Evolutionary conservation across 495 filamentous ascomycete genomes (phyloP).

Genomic region (Pyrenula massariospora): DNA sequence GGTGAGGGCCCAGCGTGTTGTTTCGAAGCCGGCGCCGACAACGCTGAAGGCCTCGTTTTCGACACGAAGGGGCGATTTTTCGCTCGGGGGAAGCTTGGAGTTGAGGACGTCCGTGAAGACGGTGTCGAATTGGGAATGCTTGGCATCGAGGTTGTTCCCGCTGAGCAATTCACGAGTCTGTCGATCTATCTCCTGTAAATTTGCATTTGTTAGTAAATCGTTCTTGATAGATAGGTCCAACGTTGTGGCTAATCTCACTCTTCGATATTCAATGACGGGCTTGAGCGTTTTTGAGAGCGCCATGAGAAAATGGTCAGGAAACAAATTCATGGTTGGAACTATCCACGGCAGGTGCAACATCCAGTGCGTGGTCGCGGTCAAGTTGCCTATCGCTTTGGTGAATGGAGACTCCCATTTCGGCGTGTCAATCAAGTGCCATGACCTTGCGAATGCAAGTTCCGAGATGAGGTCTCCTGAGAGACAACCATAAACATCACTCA

Average conservation of each 20-base stretch:
- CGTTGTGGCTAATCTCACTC: slow-evolving; percentile 1
- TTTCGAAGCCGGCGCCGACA: slow-evolving; percentile 23
- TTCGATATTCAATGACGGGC: neutral
- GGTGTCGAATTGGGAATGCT: slow-evolving; percentile 7
- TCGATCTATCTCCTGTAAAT: slow-evolving; percentile 1
- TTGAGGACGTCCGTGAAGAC: slow-evolving; percentile 26
- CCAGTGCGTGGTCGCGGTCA: slow-evolving; percentile 11
- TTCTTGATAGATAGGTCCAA: neutral
- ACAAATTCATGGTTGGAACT: neutral
- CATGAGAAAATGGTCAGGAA: neutral
- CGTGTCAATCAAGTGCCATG: slow-evolving; percentile 20
- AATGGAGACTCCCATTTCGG: slow-evolving; percentile 21
- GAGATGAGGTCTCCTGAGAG: slow-evolving; percentile 29
- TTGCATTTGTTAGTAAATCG: neutral
- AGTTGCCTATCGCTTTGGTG: slow-evolving; percentile 15
- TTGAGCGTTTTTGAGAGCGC: neutral
- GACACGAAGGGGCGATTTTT: slow-evolving; percentile 14
- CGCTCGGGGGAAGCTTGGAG: slow-evolving; percentile 14
- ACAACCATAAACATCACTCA: slow-evolving; percentile 22
- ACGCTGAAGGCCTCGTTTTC: slow-evolving; percentile 13
- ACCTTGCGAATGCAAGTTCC: slow-evolving; percentile 16
- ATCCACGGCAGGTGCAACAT: slow-evolving; percentile 3
- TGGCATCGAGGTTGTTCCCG: slow-evolving; percentile 1
- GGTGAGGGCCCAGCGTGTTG: slow-evolving; percentile 16
- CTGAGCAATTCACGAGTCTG: neutral